These are phyloP conservation scores for Phlebiopsis flavidoalba DNA, from an alignment of 768 basidiomycete species.

Conservation along the genomic window DNA sequence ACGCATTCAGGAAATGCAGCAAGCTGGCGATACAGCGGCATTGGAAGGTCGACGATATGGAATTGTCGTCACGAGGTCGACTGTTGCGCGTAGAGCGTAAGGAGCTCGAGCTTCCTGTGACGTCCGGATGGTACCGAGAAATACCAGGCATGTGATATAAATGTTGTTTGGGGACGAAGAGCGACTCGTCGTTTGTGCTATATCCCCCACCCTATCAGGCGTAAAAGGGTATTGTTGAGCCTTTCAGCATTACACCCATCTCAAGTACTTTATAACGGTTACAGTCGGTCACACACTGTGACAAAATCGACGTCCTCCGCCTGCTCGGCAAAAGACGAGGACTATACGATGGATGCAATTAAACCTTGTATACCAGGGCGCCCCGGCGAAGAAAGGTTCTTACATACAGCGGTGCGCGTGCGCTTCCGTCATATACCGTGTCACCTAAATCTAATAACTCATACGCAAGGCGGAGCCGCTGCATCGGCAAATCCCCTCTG, in stretches of 20 bases:
- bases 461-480: slow-evolving; percentile 76
- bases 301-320: slow-evolving; percentile 88
- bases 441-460: background rate
- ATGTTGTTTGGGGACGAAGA: slow-evolving; percentile 98
- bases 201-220: slow-evolving; percentile 91
- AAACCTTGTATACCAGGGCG: slow-evolving; percentile 83
- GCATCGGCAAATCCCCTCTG: slow-evolving; percentile 94
- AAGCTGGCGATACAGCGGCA: slow-evolving; percentile 93
- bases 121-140: slow-evolving; percentile 65
- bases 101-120: slow-evolving; percentile 86
- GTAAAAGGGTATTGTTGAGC: slow-evolving; percentile 72
- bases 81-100: slow-evolving; percentile 85
- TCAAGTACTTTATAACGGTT: background rate
- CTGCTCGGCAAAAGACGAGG: slow-evolving; percentile 93
- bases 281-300: slow-evolving; percentile 89
- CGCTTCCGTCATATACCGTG: background rate
- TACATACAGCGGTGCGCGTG: slow-evolving; percentile 70
- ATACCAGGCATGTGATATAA: slow-evolving; percentile 77
- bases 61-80: slow-evolving; percentile 98
- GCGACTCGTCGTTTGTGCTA: slow-evolving; percentile 87
- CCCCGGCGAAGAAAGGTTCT: slow-evolving; percentile 82
- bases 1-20: slow-evolving; percentile 98
- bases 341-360: slow-evolving; percentile 86
- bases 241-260: background rate
- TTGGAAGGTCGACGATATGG: slow-evolving; percentile 97